Percentiles rank a stretch among this genome's conserved stretches.
Conservation (phyloP, 768 basidiomycete genomes). For the Suillus tomentosus region DNA sequence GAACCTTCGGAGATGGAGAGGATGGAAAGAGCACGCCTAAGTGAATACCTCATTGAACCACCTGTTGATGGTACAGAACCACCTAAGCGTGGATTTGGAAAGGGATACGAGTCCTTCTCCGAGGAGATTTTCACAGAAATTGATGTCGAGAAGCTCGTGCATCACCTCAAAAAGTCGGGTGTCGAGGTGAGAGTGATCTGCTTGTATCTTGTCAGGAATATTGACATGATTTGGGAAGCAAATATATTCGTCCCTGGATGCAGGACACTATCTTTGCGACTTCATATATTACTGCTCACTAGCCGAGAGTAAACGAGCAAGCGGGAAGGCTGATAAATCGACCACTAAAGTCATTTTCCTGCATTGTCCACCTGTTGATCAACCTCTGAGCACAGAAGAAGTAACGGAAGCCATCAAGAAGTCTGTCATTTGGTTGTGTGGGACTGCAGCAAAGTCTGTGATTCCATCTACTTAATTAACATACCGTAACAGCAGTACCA, state of each 20-base stretch:
- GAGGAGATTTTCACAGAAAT: conserved; percentile 40
- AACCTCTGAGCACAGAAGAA: conserved; percentile 64
- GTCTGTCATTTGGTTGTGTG: conserved; percentile 62
- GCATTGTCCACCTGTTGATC: conserved; percentile 69
- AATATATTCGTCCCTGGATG: conserved; percentile 73
- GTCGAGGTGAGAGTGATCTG: conserved; percentile 30
- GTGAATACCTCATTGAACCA: conserved; percentile 28
- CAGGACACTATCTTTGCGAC: conserved; percentile 76
- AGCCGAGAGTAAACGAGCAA: conserved; percentile 58
- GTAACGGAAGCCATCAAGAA: conserved; percentile 66
- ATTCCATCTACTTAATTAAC: not conserved
- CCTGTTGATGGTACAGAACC: conserved; percentile 31
- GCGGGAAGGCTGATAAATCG: conserved; percentile 33
- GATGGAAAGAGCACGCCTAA: conserved; percentile 32
- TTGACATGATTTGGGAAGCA: conserved; percentile 40
- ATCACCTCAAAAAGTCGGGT: conserved; percentile 35
- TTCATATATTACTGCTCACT: conserved; percentile 78
- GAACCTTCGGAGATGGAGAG: conserved; percentile 28
- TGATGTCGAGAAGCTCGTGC: conserved; percentile 38
- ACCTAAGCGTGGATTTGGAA: conserved; percentile 38
- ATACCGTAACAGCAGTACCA: not conserved
- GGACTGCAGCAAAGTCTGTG: conserved; percentile 16
- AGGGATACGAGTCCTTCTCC: conserved; percentile 37
- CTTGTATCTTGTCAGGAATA: conserved; percentile 12
- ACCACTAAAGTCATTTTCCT: conserved; percentile 57